phyloP scores from a whole-genome alignment of 1,139 yeast genomes.

The Wickerhamomyces sp. region DNA sequence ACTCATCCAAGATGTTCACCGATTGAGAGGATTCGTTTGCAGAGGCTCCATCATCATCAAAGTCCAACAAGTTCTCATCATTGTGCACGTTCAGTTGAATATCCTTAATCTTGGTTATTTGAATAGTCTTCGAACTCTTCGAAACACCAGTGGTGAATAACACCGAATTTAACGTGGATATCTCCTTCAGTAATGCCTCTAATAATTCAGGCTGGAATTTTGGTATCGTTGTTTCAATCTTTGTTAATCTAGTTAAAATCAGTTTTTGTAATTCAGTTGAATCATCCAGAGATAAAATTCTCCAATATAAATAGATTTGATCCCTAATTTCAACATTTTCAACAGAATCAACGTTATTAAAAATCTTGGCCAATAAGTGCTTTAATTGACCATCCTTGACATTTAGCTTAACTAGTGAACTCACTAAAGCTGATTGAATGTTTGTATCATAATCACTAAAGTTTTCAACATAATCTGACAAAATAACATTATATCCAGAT shows the following conservation, averaged over 20 bases:
- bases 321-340: constrained; percentile 94
- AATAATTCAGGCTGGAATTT: constrained; percentile 65
- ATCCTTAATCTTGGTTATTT: constrained; percentile 63
- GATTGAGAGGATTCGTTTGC: constrained; percentile 4
- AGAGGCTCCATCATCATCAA: constrained; percentile 48
- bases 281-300: constrained; percentile 56
- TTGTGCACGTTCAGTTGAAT: constrained; percentile 72
- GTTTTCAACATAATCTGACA: constrained; percentile 48
- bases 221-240: constrained; percentile 68
- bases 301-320: constrained; percentile 92
- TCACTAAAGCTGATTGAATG: constrained; percentile 73
- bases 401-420: constrained; percentile 76
- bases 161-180: constrained; percentile 84
- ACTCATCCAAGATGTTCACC: constrained; percentile 51
- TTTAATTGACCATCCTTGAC: constrained; percentile 32
- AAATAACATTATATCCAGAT: constrained; percentile 42
- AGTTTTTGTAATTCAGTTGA: constrained; percentile 34
- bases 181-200: constrained; percentile 64
- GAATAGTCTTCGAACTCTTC: constrained; percentile 28
- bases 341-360: constrained; percentile 77
- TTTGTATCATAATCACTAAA: constrained; percentile 71
- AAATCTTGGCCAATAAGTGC: constrained; percentile 59
- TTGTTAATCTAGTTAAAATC: constrained; percentile 61
- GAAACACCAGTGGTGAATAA: constrained; percentile 74
- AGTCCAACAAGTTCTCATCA: constrained; percentile 84